phyloP scores from a whole-genome alignment of 129 eudicot genomes.

The Arctium minus region DNA sequence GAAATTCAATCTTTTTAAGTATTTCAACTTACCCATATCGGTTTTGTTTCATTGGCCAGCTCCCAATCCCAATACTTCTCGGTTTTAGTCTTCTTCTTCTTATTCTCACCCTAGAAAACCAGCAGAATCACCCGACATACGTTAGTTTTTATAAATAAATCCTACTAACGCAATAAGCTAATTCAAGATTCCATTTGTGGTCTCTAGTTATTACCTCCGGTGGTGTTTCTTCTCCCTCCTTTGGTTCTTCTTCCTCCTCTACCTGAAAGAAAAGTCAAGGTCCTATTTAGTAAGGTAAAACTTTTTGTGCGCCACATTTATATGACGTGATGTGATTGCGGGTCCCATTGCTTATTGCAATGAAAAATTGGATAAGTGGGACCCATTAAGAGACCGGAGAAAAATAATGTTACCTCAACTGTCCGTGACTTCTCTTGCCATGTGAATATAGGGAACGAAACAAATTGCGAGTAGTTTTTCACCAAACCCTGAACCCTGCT shows the following conservation, averaged over 20 bases:
- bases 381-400: neutral
- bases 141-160: neutral
- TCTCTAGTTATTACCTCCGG: slow-evolving; percentile 56
- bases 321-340: neutral
- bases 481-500: slow-evolving; percentile 75
- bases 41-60: slow-evolving; percentile 87
- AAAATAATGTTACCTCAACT: slow-evolving; percentile 54
- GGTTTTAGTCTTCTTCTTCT: slow-evolving; percentile 80
- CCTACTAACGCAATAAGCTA: neutral
- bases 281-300: neutral
- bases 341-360: neutral
- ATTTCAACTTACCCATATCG: slow-evolving; percentile 77
- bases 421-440: slow-evolving; percentile 99
- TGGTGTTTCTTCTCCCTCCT: slow-evolving; percentile 78
- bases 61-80: slow-evolving; percentile 99
- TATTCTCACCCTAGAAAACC: slow-evolving; percentile 63
- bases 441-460: slow-evolving; percentile 89
- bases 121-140: slow-evolving; percentile 3
- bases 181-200: neutral
- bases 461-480: slow-evolving; percentile 91
- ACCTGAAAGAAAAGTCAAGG: slow-evolving; percentile 42
- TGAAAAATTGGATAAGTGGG: neutral
- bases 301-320: neutral
- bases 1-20: neutral
- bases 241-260: slow-evolving; percentile 85